Conservation (phyloP, 75 land plant genomes). For the Sequoia sempervirens region DNA sequence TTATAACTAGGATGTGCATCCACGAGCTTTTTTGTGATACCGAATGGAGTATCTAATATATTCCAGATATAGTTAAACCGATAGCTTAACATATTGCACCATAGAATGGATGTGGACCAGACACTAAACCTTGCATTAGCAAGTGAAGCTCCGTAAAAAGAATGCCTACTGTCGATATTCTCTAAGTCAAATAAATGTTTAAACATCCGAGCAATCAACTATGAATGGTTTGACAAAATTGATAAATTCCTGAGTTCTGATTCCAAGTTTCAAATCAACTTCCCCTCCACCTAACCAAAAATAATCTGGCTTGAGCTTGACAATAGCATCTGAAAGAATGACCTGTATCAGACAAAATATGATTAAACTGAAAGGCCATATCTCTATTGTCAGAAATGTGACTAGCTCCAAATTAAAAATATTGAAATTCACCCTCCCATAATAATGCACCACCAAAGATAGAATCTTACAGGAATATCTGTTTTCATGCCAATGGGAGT, state of each 20-base stretch:
- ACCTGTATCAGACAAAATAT: constrained; percentile 49
- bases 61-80: background rate
- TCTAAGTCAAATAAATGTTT: background rate
- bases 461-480: constrained; percentile 77
- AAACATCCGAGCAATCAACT: constrained; percentile 38
- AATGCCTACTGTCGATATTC: constrained; percentile 3
- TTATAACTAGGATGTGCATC: background rate
- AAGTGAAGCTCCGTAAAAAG: background rate
- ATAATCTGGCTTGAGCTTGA: constrained; percentile 66
- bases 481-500: constrained; percentile 95
- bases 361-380: background rate
- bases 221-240: constrained; percentile 71
- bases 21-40: background rate
- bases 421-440: background rate
- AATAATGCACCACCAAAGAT: background rate
- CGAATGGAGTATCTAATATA: background rate
- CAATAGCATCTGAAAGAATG: constrained; percentile 89
- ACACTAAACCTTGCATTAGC: background rate
- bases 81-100: background rate
- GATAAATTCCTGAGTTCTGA: constrained; percentile 75
- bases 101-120: background rate
- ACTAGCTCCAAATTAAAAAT: background rate
- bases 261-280: constrained; percentile 84
- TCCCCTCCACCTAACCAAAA: constrained; percentile 99
- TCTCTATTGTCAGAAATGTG: background rate